These are phyloP conservation scores for Cetraspora pellucida DNA, from an alignment of 192 early-diverging fungal genomes.

Conservation along the genomic window DNA sequence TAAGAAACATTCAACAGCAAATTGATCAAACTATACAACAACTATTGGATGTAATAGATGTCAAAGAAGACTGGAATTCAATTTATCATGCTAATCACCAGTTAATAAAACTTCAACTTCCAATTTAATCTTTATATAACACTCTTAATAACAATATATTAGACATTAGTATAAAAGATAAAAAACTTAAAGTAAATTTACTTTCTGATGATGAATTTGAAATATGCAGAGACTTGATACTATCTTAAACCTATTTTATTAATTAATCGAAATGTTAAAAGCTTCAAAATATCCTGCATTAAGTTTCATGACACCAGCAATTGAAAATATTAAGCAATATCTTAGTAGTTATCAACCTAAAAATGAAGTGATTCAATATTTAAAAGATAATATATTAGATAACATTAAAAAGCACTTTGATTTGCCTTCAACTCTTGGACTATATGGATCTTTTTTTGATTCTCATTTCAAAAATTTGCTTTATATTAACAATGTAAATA, in stretches of 20 bases:
- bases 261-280: not conserved
- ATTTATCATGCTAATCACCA: too few relatives aligned
- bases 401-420: not conserved
- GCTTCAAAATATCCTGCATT: not conserved
- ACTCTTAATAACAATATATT: too few relatives aligned
- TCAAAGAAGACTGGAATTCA: too few relatives aligned
- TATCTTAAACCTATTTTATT: not conserved
- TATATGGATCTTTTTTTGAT: slow-evolving; percentile 17
- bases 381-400: slow-evolving; percentile 1
- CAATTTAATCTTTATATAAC: too few relatives aligned
- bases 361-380: not conserved
- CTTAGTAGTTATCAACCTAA: not conserved
- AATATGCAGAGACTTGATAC: not conserved
- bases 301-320: not conserved
- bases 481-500: not conserved
- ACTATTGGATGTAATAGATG: too few relatives aligned
- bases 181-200: not conserved
- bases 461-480: not conserved
- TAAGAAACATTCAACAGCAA: too few relatives aligned
- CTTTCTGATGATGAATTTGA: slow-evolving; percentile 2
- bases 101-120: too few relatives aligned
- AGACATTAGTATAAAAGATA: not conserved
- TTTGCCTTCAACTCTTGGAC: slow-evolving; percentile 6
- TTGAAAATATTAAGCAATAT: too few relatives aligned
- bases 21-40: too few relatives aligned